Evolutionary conservation across 1,284 basidiomycete species (phyloP).

Genomic region (Amylostereum chailletii): DNA sequence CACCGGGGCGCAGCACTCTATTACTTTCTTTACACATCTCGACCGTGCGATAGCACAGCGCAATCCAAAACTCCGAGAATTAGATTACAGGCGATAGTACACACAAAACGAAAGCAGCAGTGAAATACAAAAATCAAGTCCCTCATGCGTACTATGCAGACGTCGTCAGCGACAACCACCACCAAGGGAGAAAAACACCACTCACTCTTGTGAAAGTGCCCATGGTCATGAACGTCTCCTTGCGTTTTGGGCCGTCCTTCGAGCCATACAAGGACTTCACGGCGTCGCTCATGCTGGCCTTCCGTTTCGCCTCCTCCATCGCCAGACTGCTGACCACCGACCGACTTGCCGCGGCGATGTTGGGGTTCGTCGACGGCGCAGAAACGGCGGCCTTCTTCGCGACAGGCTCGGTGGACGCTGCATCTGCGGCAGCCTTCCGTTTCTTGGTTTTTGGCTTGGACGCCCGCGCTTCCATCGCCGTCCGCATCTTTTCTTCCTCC

Average conservation of each 20-base stretch:
- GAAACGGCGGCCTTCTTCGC: constrained; percentile 34
- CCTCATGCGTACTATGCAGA: constrained; percentile 9
- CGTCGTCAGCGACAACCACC: not conserved
- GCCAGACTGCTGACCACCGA: constrained; percentile 57
- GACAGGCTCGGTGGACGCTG: constrained; percentile 22
- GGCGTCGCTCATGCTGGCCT: constrained; percentile 66
- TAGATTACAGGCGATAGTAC: no score
- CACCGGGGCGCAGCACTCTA: no score
- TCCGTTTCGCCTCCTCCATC: constrained; percentile 66
- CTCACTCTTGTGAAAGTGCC: constrained; percentile 74
- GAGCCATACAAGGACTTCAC: constrained; percentile 62
- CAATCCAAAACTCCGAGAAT: no score
- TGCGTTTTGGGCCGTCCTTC: constrained; percentile 41
- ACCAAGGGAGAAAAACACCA: constrained; percentile 10
- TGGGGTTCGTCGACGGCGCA: constrained; percentile 37
- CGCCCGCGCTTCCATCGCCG: constrained; percentile 46
- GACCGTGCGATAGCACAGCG: no score
- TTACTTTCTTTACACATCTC: no score
- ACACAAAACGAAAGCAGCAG: no score
- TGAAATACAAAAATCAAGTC: not conserved
- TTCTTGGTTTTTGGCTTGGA: constrained; percentile 57
- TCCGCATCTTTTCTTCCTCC: constrained; percentile 46
- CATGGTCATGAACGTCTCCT: constrained; percentile 80
- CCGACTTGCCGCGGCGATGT: constrained; percentile 47
- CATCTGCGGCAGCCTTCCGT: constrained; percentile 38